These are phyloP conservation scores for Ogataea hybrid DNA, from an alignment of 1,139 yeast species.

Conservation along the genomic window DNA sequence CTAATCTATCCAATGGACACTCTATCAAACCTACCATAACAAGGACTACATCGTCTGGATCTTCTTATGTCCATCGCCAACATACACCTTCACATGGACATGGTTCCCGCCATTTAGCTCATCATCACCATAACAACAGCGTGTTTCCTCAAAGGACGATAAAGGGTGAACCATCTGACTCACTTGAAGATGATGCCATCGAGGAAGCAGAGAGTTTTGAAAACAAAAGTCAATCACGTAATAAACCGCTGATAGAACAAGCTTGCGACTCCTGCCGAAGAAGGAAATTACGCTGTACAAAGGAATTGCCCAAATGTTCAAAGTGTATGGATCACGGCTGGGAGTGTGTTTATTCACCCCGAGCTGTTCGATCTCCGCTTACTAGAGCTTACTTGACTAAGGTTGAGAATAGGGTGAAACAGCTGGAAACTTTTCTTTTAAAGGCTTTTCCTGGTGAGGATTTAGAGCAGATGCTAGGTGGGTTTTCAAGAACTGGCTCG, in stretches of 20 bases:
- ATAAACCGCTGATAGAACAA: slow-evolving; percentile 29
- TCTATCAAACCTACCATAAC: not conserved
- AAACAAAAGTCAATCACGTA: not conserved
- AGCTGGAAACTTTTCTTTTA: slow-evolving; percentile 52
- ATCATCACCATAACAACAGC: slow-evolving; percentile 15
- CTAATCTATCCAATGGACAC: not conserved
- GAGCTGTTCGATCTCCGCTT: slow-evolving; percentile 74
- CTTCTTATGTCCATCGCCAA: slow-evolving; percentile 22
- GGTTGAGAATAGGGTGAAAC: slow-evolving; percentile 63
- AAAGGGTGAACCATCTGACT: slow-evolving; percentile 5
- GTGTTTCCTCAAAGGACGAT: slow-evolving; percentile 12
- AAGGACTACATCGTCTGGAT: slow-evolving; percentile 3
- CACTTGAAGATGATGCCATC: slow-evolving; percentile 4
- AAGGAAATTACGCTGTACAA: slow-evolving; percentile 56
- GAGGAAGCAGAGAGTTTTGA: slow-evolving; percentile 6
- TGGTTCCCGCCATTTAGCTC: slow-evolving; percentile 19
- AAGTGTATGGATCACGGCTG: slow-evolving; percentile 73
- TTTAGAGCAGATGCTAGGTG: slow-evolving; percentile 37
- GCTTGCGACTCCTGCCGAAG: slow-evolving; percentile 59
- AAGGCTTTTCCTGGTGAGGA: slow-evolving; percentile 40
- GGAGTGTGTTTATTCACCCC: slow-evolving; percentile 71
- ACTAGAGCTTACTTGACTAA: slow-evolving; percentile 79
- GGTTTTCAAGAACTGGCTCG: slow-evolving; percentile 17
- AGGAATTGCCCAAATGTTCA: slow-evolving; percentile 71
- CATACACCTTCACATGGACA: slow-evolving; percentile 21